Evolutionary conservation across 1,284 basidiomycete genomes (phyloP), one percentile per base, ranked within the genome.

Genomic region (Trametes pubescens): DNA sequence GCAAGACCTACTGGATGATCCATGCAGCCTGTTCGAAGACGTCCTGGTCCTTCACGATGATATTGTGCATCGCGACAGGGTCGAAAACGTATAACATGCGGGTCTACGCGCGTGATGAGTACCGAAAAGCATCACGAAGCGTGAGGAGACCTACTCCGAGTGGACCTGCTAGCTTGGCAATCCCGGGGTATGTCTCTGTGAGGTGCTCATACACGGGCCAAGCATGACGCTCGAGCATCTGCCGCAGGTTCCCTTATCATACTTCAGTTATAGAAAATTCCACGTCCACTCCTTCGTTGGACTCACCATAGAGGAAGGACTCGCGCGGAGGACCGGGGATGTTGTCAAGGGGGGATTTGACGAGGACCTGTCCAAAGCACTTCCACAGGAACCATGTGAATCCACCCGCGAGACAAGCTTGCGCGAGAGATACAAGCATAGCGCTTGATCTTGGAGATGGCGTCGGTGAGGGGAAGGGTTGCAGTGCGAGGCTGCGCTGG

Each of bases 351-450:
- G 67, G 51, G 0, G 67, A 69, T 32, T 53, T 65, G 2, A 61
- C 38, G 14, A 63, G 1, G 0, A 40, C 22, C 22, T 59, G 64
- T 14, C 51, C 48, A 48, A 64, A 65, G 34, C 56, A 65, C 49
- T 63, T 63, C 67, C 67, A 68, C 13, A 64, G 24, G 21, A 65
- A 38, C 61, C 62, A 67, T 13, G 40, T 73, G 0, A 69, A 62
- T 48, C 76, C 62, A 0, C 81, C 82, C 51, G 70, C 60, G 0
- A 61, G 22, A 1, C 13, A 16, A 14, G 13, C 54, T n/a, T 56
- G 54, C 1, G 29, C 4, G 3, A 54, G 37, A 2, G 38, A 29
- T 1, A 6, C 22, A 3, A 54, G 38, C 52, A 54, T 54, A 22
- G 2, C 21, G n/a, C 10, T 29, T 2, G 18, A 52, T 7, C 32